These are phyloP conservation scores for Colletotrichum sublineola DNA, from an alignment of 2,329 filamentous ascomycete species.

Conservation along the genomic window DNA sequence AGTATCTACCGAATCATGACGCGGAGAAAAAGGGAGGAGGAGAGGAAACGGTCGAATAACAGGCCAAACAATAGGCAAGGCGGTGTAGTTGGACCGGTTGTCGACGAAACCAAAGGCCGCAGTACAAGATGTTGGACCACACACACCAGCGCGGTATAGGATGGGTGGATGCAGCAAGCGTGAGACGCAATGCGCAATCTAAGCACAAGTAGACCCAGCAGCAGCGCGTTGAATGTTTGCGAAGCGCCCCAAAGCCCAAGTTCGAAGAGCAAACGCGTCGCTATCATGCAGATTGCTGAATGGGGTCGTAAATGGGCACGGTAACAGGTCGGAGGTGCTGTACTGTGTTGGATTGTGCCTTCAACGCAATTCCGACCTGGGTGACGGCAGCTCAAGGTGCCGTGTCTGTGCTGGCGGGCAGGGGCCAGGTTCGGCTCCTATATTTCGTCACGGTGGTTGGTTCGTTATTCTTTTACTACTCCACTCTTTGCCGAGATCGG, in stretches of 20 bases:
- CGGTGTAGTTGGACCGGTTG: conserved; percentile 1
- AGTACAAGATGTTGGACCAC: conserved; percentile 19
- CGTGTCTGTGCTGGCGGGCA: neutral
- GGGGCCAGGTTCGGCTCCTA: conserved; percentile 26
- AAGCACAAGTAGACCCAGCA: conserved; percentile 2
- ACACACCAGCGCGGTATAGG: conserved; percentile 5
- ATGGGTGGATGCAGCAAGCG: conserved; percentile 12
- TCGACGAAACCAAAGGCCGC: neutral
- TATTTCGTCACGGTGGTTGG: conserved; percentile 24
- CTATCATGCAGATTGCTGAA: conserved; percentile 24
- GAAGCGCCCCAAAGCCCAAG: conserved; percentile 8
- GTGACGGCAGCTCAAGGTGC: conserved; percentile 5
- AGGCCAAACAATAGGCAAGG: neutral
- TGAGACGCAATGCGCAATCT: conserved; percentile 11
- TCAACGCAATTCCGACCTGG: conserved; percentile 13
- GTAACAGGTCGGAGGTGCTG: neutral
- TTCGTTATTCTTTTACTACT: neutral
- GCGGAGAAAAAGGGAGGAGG: neutral
- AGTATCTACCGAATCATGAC: conserved; percentile 15
- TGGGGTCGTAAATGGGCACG: conserved; percentile 19
- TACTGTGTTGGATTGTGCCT: conserved; percentile 15
- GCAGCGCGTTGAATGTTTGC: conserved; percentile 32
- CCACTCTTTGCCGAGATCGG: neutral
- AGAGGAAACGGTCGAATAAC: neutral
- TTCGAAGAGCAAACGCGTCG: conserved; percentile 25